Percentiles rank a stretch among this genome's conserved stretches.
Conservation (phyloP, 2,329 filamentous ascomycete species). For the Zopfia rhizophila region DNA sequence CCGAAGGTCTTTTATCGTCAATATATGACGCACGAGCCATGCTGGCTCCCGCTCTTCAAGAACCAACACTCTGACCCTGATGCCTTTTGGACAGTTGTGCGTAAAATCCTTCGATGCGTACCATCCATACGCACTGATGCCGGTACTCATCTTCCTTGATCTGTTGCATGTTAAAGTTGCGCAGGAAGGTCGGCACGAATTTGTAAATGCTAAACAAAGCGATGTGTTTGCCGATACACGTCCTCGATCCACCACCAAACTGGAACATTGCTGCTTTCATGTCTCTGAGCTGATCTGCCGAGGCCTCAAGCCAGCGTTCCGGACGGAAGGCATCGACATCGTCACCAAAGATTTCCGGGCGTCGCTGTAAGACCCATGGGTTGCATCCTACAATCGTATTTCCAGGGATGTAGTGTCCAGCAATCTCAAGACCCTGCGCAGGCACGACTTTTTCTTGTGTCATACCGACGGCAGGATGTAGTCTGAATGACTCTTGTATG, state of each 20-base stretch:
- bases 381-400: background rate
- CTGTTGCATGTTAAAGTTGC: slow-evolving; percentile 73
- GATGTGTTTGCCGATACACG: slow-evolving; percentile 71
- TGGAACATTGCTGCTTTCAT: slow-evolving; percentile 79
- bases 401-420: slow-evolving; percentile 31
- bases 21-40: too few relatives aligned
- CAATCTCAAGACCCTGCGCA: slow-evolving; percentile 48
- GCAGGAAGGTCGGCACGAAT: slow-evolving; percentile 66
- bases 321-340: slow-evolving; percentile 17
- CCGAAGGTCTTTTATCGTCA: too few relatives aligned
- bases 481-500: slow-evolving; percentile 56
- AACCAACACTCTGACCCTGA: too few relatives aligned
- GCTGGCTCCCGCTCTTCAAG: too few relatives aligned
- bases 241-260: slow-evolving; percentile 76
- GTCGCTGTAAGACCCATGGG: background rate
- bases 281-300: slow-evolving; percentile 64
- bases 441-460: slow-evolving; percentile 53
- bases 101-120: too few relatives aligned
- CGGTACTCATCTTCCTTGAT: too few relatives aligned
- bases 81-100: too few relatives aligned
- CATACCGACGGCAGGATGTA: slow-evolving; percentile 56
- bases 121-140: too few relatives aligned
- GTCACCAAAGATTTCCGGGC: background rate
- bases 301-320: slow-evolving; percentile 29
- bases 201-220: slow-evolving; percentile 62